Evolutionary conservation across 148 eudicot species (phyloP), one percentile per base, ranked within the genome.

Genomic region (Dianthus caryophyllus): DNA sequence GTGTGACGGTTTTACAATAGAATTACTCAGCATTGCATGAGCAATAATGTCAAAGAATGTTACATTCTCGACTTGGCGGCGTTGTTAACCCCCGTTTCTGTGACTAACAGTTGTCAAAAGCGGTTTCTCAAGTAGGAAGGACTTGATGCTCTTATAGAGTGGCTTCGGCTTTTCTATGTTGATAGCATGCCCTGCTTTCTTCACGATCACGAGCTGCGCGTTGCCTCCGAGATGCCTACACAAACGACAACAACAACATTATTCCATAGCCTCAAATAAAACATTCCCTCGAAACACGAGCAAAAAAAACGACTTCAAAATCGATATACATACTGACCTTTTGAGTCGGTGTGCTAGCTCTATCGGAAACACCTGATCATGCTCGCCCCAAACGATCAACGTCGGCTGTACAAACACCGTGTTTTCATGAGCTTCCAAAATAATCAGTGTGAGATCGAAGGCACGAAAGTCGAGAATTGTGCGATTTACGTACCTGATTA

Each of bases 311-410:
- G n/a, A n/a, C n/a, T n/a, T n/a, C n/a, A n/a, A n/a, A n/a, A n/a
- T n/a, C n/a, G n/a, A n/a, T n/a, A n/a, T n/a, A n/a, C n/a, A 18
- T 26, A 41, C 46, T n/a, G 41, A 91, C 98, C 96, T 85, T 70
- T 83, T 72, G 48, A 93, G 73, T 83, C 96, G 83, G 75, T 89
- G 82, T 44, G 82, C 96, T 78, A 93, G 79, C 74, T 89, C 96
- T 17, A 85, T 17, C 11, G 98, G 98, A 73, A 93, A 93, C 52
- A 93, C 61, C 63, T 79, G 83, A 80, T 93, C 98, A 0, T 87
- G 68, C 20, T 93, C 96, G 12, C 98, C 98, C 98, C 96, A 93
- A 43, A 93, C 71, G 21, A 93, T 84, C 64, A 87, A 75, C 11
- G 95, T 87, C 3, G 87, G 82, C 95, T 93, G 77, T 81, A 88